Percentiles rank a stretch among this genome's conserved stretches.
Conservation (phyloP, 2,329 filamentous ascomycete genomes). For the Penicillium paneum region DNA sequence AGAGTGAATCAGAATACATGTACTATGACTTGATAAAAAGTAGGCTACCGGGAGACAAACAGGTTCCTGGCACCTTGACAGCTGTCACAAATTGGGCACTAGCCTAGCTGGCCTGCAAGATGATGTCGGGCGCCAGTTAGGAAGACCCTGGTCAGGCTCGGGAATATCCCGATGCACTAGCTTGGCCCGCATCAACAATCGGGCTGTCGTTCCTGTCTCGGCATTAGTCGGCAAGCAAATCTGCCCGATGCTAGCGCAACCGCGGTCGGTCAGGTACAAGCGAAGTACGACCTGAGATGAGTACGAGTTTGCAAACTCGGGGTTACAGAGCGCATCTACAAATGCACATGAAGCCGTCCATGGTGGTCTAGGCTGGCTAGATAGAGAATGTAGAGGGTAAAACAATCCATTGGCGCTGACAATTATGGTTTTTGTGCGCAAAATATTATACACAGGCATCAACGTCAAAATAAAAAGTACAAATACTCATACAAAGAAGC, state of each 20-base stretch:
- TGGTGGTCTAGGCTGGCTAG: constrained; percentile 12
- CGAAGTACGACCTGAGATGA: constrained; percentile 2
- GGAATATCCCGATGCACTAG: constrained; percentile 15
- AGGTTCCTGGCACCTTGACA: constrained; percentile 12
- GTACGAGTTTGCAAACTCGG: neutral
- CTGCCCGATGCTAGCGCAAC: constrained; percentile 23
- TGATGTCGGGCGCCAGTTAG: constrained; percentile 18
- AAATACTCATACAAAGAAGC: constrained; percentile 14
- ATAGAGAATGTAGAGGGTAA: neutral
- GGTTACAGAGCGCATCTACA: neutral
- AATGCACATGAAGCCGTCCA: neutral
- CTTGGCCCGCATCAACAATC: constrained; percentile 15
- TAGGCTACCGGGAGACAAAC: neutral
- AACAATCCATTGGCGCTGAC: constrained; percentile 7
- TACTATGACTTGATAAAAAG: neutral
- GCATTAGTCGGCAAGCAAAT: constrained; percentile 24
- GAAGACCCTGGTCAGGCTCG: constrained; percentile 9
- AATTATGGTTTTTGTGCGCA: constrained; percentile 1
- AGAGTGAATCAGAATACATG: neutral
- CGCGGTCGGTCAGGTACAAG: constrained; percentile 9
- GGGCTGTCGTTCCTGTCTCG: constrained; percentile 20
- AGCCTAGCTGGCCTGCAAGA: constrained; percentile 22
- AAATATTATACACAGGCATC: constrained; percentile 18
- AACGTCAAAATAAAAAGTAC: constrained; percentile 17
- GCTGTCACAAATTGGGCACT: constrained; percentile 4